A percentile compares a stretch with the other conserved stretches of the same genome.
Evolutionary conservation across 2,329 filamentous ascomycete species (phyloP).

Genomic region (Penicillium occitanis): DNA sequence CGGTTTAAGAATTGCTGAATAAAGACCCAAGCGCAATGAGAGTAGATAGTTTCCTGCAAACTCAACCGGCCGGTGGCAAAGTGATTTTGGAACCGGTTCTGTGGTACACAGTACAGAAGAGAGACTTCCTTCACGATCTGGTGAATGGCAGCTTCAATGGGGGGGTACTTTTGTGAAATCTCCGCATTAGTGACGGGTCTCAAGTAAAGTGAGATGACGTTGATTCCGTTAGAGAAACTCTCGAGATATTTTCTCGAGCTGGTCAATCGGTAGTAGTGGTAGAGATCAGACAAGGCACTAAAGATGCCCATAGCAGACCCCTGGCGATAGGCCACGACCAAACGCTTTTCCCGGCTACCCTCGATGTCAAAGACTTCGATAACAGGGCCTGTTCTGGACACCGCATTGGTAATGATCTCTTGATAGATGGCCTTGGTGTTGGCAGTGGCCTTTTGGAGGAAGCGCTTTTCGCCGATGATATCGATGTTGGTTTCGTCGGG

Average conservation of each 20-base stretch:
- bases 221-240: conserved; percentile 98
- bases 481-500: conserved; percentile 84
- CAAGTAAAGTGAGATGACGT: conserved; percentile 93
- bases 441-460: conserved; percentile 90
- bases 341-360: conserved; percentile 82
- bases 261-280: conserved; percentile 98
- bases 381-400: conserved; percentile 83
- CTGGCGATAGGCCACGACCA: conserved; percentile 92
- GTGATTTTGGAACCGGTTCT: conserved; percentile 90
- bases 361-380: conserved; percentile 98
- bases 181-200: conserved; percentile 65
- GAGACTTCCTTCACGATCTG: conserved; percentile 99
- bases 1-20: conserved; percentile 98
- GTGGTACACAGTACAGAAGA: conserved; percentile 93
- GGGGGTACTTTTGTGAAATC: conserved; percentile 62
- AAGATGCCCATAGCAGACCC: conserved; percentile 90
- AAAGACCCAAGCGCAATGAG: conserved; percentile 96
- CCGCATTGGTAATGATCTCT: conserved; percentile 83
- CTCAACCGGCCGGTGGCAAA: conserved; percentile 85
- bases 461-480: conserved; percentile 87
- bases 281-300: conserved; percentile 90
- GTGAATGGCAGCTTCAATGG: conserved; percentile 91
- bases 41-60: conserved; percentile 94
- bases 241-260: conserved; percentile 97
- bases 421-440: conserved; percentile 97